Evolutionary conservation across 2,329 filamentous ascomycete genomes (phyloP).

Genomic region (Venturia carpophila): DNA sequence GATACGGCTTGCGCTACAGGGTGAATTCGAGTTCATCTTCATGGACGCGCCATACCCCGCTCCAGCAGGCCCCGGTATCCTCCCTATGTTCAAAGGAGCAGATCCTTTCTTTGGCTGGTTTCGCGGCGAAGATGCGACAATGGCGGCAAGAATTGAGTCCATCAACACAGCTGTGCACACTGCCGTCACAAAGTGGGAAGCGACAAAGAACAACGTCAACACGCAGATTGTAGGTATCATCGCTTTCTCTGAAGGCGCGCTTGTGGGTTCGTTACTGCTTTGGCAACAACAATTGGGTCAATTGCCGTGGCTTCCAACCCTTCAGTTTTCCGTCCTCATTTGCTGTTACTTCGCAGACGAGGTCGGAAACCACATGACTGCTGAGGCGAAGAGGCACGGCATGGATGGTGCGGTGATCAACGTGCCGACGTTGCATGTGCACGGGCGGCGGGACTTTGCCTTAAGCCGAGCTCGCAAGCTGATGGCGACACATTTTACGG

Average conservation of each 20-base stretch:
- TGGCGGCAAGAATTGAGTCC: slow-evolving; percentile 4
- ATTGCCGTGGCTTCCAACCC: neutral
- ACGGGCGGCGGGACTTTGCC: slow-evolving; percentile 5
- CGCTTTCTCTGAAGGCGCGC: slow-evolving; percentile 8
- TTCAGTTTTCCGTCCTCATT: neutral
- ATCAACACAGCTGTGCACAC: neutral
- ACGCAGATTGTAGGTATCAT: slow-evolving; percentile 7
- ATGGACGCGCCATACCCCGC: slow-evolving; percentile 9
- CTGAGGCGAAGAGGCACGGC: neutral
- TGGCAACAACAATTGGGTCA: slow-evolving; percentile 7
- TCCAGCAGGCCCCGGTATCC: slow-evolving; percentile 5
- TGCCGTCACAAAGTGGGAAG: neutral
- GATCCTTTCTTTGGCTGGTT: slow-evolving; percentile 11
- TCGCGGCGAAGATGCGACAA: slow-evolving; percentile 8
- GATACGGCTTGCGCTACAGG: slow-evolving; percentile 7
- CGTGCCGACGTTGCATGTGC: slow-evolving; percentile 9
- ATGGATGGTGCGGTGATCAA: slow-evolving; percentile 1
- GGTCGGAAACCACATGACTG: neutral
- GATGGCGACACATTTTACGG: neutral
- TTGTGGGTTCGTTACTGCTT: slow-evolving; percentile 3
- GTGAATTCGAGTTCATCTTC: neutral
- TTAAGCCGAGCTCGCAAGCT: slow-evolving; percentile 4
- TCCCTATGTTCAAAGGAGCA: neutral
- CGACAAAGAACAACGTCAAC: neutral
- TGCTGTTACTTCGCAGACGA: slow-evolving; percentile 5